These are phyloP conservation scores for Penium margaritaceum DNA, from an alignment of 139 green algal species.

Conservation along the genomic window DNA sequence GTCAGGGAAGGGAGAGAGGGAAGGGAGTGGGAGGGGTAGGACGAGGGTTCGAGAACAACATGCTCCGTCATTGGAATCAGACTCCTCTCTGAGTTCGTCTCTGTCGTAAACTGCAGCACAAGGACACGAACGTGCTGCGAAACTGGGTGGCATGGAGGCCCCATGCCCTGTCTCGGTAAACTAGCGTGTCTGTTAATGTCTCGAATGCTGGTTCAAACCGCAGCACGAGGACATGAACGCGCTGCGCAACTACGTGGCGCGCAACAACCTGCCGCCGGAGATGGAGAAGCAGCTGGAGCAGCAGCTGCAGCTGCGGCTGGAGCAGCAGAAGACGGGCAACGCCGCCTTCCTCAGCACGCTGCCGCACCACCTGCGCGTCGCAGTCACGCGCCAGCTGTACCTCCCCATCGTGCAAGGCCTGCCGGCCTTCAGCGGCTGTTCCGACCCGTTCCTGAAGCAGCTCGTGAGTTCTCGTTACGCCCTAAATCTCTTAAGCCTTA, in stretches of 20 bases:
- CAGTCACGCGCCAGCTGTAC: constrained; percentile 11
- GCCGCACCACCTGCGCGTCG: constrained; percentile 11
- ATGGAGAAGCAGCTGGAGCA: constrained; percentile 8
- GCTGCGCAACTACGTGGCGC: not conserved
- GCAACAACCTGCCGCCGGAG: not conserved
- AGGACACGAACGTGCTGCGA: too few relatives aligned
- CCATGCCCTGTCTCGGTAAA: too few relatives aligned
- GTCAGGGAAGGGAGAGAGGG: too few relatives aligned
- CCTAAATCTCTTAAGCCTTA: not conserved
- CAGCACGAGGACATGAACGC: constrained; percentile 19
- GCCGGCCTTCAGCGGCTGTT: not conserved
- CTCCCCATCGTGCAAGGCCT: not conserved
- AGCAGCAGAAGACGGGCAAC: not conserved
- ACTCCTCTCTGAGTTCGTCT: too few relatives aligned
- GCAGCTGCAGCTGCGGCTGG: constrained; percentile 6
- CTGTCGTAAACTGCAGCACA: too few relatives aligned
- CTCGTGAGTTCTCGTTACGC: constrained; percentile 4
- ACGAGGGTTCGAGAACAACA: too few relatives aligned
- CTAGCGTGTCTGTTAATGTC: too few relatives aligned
- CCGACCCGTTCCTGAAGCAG: constrained; percentile 9
- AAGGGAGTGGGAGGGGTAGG: too few relatives aligned
- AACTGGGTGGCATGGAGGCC: too few relatives aligned
- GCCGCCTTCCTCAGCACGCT: not conserved
- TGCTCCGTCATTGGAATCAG: too few relatives aligned
- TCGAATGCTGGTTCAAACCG: too few relatives aligned